Conservation (phyloP, 495 filamentous ascomycete species). For the Wilcoxina mikolae region DNA sequence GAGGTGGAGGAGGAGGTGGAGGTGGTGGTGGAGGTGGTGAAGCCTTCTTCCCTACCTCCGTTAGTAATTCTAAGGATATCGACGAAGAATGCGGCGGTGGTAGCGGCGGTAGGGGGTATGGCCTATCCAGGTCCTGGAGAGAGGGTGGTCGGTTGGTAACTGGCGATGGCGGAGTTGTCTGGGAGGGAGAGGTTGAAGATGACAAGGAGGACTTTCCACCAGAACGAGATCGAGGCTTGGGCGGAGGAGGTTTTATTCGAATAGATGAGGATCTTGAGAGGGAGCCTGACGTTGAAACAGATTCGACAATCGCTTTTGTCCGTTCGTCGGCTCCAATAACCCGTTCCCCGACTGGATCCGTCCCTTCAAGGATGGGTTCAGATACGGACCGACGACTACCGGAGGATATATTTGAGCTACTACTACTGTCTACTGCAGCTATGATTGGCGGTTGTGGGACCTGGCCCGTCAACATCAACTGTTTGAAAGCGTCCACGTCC, state of each 20-base stretch:
- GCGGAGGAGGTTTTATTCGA: constrained; percentile 19
- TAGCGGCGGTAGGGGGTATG: background rate
- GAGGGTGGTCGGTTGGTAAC: constrained; percentile 5
- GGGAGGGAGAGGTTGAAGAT: background rate
- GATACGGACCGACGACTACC: constrained; percentile 20
- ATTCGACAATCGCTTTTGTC: background rate
- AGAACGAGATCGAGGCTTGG: constrained; percentile 17
- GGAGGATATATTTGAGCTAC: constrained; percentile 2
- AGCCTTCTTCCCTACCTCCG: background rate
- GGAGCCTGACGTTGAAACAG: background rate
- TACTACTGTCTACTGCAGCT: background rate
- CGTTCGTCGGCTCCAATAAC: background rate
- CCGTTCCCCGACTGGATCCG: background rate
- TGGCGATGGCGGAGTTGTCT: constrained; percentile 4
- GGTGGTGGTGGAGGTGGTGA: background rate
- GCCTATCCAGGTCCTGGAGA: background rate
- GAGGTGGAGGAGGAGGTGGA: background rate
- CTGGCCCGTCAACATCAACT: constrained; percentile 21
- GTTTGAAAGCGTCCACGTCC: constrained; percentile 25
- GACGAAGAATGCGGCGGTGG: background rate
- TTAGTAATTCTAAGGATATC: background rate
- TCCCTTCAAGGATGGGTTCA: constrained; percentile 19
- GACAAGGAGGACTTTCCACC: constrained; percentile 6
- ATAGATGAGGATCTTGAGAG: constrained; percentile 6
- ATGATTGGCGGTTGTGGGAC: background rate